Evolutionary conservation across 2,329 filamentous ascomycete genomes (phyloP).

Genomic region (Verticillium longisporum): DNA sequence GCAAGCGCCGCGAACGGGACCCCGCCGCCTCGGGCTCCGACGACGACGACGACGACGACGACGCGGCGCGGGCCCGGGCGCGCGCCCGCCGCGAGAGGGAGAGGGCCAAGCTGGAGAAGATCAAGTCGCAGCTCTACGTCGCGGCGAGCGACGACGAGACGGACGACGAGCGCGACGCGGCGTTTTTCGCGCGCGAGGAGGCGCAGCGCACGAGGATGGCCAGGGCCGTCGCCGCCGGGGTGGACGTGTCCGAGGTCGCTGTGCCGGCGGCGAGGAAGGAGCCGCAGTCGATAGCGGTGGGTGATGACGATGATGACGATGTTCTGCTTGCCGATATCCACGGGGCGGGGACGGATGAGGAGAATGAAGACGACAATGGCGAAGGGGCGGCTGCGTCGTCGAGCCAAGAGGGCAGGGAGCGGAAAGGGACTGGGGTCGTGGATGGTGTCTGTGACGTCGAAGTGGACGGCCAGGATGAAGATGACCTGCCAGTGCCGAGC

Average conservation of each 20-base stretch:
- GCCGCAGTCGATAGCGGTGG: constrained; percentile 14
- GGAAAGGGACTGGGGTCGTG: constrained; percentile 5
- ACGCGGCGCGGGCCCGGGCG: constrained; percentile 58
- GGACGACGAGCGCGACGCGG: constrained; percentile 64
- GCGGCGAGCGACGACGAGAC: constrained; percentile 81
- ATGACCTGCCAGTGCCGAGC: constrained; percentile 29
- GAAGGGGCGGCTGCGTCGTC: constrained; percentile 4
- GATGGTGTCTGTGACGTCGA: constrained; percentile 13
- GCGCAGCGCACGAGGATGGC: constrained; percentile 29
- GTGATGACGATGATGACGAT: constrained; percentile 14
- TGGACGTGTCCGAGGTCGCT: constrained; percentile 10
- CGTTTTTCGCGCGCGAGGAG: constrained; percentile 75
- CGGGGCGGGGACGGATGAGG: constrained; percentile 11
- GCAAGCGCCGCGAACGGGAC: constrained; percentile 40
- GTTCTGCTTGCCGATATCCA: constrained; percentile 6
- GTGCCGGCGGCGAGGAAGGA: constrained; percentile 19
- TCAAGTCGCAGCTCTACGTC: constrained; percentile 81
- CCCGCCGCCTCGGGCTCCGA: constrained; percentile 14
- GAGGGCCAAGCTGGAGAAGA: constrained; percentile 66
- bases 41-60: constrained; percentile 35
- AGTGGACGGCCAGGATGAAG: constrained; percentile 21
- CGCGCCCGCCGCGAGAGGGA: constrained; percentile 59
- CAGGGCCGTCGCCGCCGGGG: constrained; percentile 24
- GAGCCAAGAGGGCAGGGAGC: constrained; percentile 7
- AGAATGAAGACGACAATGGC: background rate